Conservation (phyloP, 2,329 filamentous ascomycete species). For the Neobulgaria alba region DNA sequence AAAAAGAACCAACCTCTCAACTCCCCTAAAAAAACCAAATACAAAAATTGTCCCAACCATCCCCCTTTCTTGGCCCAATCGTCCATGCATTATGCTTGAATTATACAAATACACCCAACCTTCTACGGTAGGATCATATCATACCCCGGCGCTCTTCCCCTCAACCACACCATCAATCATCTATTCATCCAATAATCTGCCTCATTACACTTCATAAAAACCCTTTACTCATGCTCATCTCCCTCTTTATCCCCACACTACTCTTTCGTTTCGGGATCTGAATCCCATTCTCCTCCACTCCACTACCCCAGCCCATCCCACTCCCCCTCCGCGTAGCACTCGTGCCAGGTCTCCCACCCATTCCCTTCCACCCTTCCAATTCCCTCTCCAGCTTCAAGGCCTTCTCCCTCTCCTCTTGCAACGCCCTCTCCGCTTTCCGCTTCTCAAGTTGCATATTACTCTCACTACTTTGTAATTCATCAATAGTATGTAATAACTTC, state of each 20-base stretch:
- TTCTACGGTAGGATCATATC: no score
- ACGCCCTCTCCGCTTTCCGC: slow-evolving; percentile 79
- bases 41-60: no score
- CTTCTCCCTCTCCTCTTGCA: slow-evolving; percentile 83
- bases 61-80: no score
- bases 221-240: slow-evolving; percentile 67
- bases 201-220: slow-evolving; percentile 49
- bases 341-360: slow-evolving; percentile 53
- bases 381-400: slow-evolving; percentile 76
- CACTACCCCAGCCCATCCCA: slow-evolving; percentile 14
- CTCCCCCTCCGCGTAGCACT: slow-evolving; percentile 8
- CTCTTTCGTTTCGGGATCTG: slow-evolving; percentile 58
- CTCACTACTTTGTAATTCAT: slow-evolving; percentile 86
- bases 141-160: no score
- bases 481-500: slow-evolving; percentile 81
- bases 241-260: slow-evolving; percentile 52
- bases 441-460: slow-evolving; percentile 71
- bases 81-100: no score
- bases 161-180: background rate
- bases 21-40: no score
- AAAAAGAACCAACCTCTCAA: no score
- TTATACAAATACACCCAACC: no score
- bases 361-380: slow-evolving; percentile 69
- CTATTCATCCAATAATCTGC: no score
- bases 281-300: slow-evolving; percentile 27